phyloP scores from a whole-genome alignment of 169 alveolate species.

The Theileria orientalis region DNA sequence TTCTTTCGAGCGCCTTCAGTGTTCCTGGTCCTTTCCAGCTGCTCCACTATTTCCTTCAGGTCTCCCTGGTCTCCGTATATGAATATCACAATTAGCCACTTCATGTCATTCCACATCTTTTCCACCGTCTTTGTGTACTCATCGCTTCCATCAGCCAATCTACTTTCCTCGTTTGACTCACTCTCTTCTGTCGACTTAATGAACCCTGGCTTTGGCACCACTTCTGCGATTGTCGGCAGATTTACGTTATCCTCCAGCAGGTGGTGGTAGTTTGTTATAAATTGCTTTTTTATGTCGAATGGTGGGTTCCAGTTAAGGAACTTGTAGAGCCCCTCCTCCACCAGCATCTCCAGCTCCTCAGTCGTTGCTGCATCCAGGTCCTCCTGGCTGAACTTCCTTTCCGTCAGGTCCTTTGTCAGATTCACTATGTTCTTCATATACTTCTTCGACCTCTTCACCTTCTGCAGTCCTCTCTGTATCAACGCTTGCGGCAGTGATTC shows the following conservation, averaged over 20 bases:
- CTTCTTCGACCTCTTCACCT: conserved; percentile 47
- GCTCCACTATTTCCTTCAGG: conserved; percentile 38
- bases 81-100: conserved; percentile 49
- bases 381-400: conserved; percentile 34
- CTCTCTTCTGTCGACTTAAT: conserved; percentile 7
- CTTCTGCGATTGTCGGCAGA: conserved; percentile 7
- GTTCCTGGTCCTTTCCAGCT: conserved; percentile 16
- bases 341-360: conserved; percentile 52
- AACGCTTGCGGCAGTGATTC: conserved; percentile 45
- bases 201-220: conserved; percentile 29
- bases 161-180: neutral
- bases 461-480: conserved; percentile 58
- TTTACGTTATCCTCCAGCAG: neutral
- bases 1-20: neutral
- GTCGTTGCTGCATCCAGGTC: conserved; percentile 56
- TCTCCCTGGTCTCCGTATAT: conserved; percentile 61
- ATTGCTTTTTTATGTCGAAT: conserved; percentile 19
- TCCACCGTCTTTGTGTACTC: neutral
- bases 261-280: conserved; percentile 43
- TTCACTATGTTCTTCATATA: conserved; percentile 51
- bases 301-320: conserved; percentile 54
- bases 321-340: conserved; percentile 55
- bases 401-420: conserved; percentile 48
- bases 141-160: conserved; percentile 1
- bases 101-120: conserved; percentile 50